Conservation (phyloP, 2,329 filamentous ascomycete genomes). For the Bipolaris cookei region DNA sequence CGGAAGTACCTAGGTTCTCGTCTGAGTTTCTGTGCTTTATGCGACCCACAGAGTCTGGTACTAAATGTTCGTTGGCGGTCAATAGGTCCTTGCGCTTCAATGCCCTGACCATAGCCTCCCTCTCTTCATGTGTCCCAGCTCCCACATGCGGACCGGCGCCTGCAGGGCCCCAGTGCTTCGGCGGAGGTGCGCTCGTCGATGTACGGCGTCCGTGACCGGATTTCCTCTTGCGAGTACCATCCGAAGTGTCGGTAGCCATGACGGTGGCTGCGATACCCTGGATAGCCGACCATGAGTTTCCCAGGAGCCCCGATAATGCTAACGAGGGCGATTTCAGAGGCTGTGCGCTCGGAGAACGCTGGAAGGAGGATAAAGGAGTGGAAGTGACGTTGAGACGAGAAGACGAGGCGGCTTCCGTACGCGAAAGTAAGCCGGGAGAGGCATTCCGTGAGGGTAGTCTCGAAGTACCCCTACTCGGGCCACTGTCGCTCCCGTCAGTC, state of each 20-base stretch:
- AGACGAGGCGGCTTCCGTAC: conserved; percentile 35
- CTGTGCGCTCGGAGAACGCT: conserved; percentile 31
- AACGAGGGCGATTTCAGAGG: conserved; percentile 33
- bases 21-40: conserved; percentile 73
- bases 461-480: conserved; percentile 50
- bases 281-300: conserved; percentile 57
- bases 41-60: conserved; percentile 54
- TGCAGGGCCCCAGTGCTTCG: conserved; percentile 57
- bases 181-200: conserved; percentile 48
- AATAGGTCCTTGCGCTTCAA: conserved; percentile 59
- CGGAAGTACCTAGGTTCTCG: conserved; percentile 58
- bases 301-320: conserved; percentile 54
- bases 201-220: conserved; percentile 38
- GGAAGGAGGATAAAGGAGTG: conserved; percentile 35
- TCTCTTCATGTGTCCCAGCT: conserved; percentile 54
- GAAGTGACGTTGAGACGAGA: conserved; percentile 40
- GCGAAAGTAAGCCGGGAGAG: conserved; percentile 50
- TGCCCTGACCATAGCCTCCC: conserved; percentile 55
- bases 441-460: conserved; percentile 37
- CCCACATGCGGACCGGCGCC: conserved; percentile 50
- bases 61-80: conserved; percentile 49
- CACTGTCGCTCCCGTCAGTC: conserved; percentile 40
- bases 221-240: conserved; percentile 36
- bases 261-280: conserved; percentile 59
- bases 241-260: conserved; percentile 50